Base-by-base conservation (phyloP, 768 basidiomycete species). In the Chiua virens region DNA sequence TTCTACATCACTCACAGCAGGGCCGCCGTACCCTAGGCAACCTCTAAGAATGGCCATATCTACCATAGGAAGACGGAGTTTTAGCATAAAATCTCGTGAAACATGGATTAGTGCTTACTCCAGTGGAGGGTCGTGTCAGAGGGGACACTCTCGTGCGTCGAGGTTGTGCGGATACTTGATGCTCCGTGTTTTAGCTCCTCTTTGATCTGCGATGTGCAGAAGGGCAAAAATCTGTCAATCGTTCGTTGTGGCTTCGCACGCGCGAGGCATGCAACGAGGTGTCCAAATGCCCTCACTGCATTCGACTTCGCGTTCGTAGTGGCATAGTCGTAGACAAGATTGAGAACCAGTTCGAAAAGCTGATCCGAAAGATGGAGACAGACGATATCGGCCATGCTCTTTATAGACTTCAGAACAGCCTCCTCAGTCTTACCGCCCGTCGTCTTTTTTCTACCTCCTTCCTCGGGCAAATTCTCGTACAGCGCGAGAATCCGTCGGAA, bases 381-480 rank as follows among this genome's bases (percentile, higher is more conserved):
- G 58, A 94, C 79, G 48, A 88, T 79, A 62, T 94, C 91, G 58
- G 87, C 71, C 74, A 89, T 87, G 63, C 82, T 78, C 72, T 89
- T 89, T 67, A 91, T 79, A 18, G 88, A 81, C 63, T 86, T 89
- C 47, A 92, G 76, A 22, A 90, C 85, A 35, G 69, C 75, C 58
- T 92, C 74, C 87, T 89, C 71, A 77, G 80, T 57, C 66, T 89
- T 89, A n/a, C 90, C 90, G 21, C 90, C 90, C 2, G 91, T 92
- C 32, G 79, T 86, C 55, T 89, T 89, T 70, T 79, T 82, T 72
- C 83, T 84, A 5, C 96, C 96, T 11, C 91, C 93, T 70, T 96
- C 95, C 66, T 98, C 96, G 0, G 95, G 95, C 5, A 98, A 74
- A 64, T 96, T 95, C 72, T 94, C 91, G 63, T 88, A 95, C 18